Percentiles rank a stretch among this genome's conserved stretches.
phyloP scores from a whole-genome alignment of 2,329 filamentous ascomycete species.

The Conoideocrella luteorostrata region DNA sequence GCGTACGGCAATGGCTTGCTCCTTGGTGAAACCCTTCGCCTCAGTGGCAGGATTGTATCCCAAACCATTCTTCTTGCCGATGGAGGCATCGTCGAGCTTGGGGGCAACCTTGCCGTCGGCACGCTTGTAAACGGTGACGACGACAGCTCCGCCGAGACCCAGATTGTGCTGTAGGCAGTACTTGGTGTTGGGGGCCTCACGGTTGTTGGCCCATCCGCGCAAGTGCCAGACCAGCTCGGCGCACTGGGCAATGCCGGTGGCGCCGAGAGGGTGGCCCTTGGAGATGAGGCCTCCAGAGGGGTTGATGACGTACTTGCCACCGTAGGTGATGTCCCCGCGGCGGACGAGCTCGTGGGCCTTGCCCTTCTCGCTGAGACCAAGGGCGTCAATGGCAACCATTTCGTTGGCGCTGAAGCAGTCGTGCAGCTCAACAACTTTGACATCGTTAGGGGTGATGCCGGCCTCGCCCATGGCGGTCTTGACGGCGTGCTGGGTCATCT shows the following conservation, averaged over 20 bases:
- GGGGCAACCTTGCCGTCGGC: slow-evolving; percentile 65
- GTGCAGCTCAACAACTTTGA: slow-evolving; percentile 85
- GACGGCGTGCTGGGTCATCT: slow-evolving; percentile 72
- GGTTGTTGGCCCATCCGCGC: slow-evolving; percentile 92
- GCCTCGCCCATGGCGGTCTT: slow-evolving; percentile 68
- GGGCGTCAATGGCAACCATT: slow-evolving; percentile 81
- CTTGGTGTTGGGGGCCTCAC: slow-evolving; percentile 60
- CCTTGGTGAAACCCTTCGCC: slow-evolving; percentile 79
- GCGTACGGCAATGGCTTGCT: slow-evolving; percentile 64
- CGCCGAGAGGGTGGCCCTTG: slow-evolving; percentile 91
- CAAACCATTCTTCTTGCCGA: slow-evolving; percentile 61
- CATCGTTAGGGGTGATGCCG: slow-evolving; percentile 58
- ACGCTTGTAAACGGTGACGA: slow-evolving; percentile 83
- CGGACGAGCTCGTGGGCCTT: slow-evolving; percentile 91
- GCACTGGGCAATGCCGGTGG: slow-evolving; percentile 91
- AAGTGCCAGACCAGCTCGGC: slow-evolving; percentile 94
- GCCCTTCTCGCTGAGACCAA: slow-evolving; percentile 70
- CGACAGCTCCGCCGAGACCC: slow-evolving; percentile 82
- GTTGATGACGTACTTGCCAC: slow-evolving; percentile 77
- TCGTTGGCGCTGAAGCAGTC: slow-evolving; percentile 97
- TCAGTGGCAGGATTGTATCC: slow-evolving; percentile 90
- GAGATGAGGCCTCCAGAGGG: slow-evolving; percentile 91
- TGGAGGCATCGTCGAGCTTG: slow-evolving; percentile 52
- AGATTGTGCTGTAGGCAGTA: slow-evolving; percentile 87
- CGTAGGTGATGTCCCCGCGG: slow-evolving; percentile 84